Evolutionary conservation across 805 yeast genomes (phyloP).

Genomic region (Metschnikowia peoriensis): DNA sequence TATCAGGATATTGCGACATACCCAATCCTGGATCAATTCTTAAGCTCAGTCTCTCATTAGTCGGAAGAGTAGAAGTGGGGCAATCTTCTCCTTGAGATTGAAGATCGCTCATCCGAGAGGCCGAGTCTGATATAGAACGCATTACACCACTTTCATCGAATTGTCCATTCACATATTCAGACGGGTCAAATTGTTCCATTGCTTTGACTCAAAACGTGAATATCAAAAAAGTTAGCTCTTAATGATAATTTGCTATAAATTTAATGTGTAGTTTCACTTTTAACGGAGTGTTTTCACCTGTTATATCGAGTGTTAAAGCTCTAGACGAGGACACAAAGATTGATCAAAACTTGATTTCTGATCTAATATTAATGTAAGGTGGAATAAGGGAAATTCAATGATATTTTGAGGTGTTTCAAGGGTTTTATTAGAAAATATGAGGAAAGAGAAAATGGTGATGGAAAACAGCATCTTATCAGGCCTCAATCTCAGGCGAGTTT

Average conservation of each 20-base stretch:
- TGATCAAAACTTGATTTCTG: too few species aligned
- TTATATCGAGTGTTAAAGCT: too few species aligned
- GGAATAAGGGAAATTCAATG: too few species aligned
- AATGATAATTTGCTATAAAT: too few species aligned
- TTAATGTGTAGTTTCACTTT: slow-evolving; percentile 44
- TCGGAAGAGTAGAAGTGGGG: neutral
- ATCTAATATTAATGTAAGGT: too few species aligned
- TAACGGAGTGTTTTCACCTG: slow-evolving; percentile 18
- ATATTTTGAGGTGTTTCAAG: too few species aligned
- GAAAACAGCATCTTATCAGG: too few species aligned
- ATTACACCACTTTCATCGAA: neutral
- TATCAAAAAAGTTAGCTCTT: too few species aligned
- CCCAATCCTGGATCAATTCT: neutral
- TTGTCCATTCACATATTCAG: neutral
- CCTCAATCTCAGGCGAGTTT: too few species aligned
- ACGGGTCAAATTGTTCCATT: neutral
- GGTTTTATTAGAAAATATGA: too few species aligned
- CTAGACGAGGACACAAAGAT: too few species aligned
- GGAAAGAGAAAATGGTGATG: too few species aligned
- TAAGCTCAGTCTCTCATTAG: neutral
- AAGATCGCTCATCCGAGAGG: neutral
- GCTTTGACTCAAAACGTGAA: neutral
- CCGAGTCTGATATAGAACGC: neutral
- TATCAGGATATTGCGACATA: neutral
- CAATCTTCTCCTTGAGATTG: neutral